Evolutionary conservation across 1,284 basidiomycete species (phyloP).

Genomic region (Phellinidium pouzarii): DNA sequence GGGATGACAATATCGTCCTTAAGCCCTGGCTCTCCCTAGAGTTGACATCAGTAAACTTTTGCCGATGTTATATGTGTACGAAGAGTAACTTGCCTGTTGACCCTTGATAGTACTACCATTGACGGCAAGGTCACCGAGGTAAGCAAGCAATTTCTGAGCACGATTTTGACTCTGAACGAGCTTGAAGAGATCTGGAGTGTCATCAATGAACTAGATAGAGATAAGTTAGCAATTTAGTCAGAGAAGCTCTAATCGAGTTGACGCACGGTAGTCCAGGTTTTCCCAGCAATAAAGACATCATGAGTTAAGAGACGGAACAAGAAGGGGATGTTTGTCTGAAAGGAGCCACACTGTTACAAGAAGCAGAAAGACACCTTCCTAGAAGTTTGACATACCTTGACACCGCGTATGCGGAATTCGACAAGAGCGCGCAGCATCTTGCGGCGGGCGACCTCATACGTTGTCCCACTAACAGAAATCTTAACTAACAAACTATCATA

Average conservation of each 20-base stretch:
- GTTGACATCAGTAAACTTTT: conserved; percentile 9
- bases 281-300: conserved; percentile 91
- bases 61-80: not conserved
- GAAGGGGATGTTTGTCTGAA: conserved; percentile 97
- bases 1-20: conserved; percentile 87
- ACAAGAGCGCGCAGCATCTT: conserved; percentile 99
- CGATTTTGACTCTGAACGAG: conserved; percentile 97
- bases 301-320: conserved; percentile 97
- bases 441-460: conserved; percentile 95
- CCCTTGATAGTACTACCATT: conserved; percentile 98
- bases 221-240: not conserved
- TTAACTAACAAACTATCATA: conserved; percentile 99
- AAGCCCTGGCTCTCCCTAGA: conserved; percentile 88
- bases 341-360: conserved; percentile 3
- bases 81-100: conserved; percentile 45
- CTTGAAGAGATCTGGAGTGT: conserved; percentile 98
- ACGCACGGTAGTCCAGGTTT: conserved; percentile 94
- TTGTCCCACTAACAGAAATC: conserved; percentile 92
- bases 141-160: conserved; percentile 94
- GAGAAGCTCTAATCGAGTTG: not conserved
- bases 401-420: conserved; percentile 99
- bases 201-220: conserved; percentile 84
- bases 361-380: not conserved
- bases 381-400: conserved; percentile 56
- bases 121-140: conserved; percentile 96